Evolutionary conservation across 2,329 filamentous ascomycete species (phyloP).

Genomic region (Fulvia fulva): DNA sequence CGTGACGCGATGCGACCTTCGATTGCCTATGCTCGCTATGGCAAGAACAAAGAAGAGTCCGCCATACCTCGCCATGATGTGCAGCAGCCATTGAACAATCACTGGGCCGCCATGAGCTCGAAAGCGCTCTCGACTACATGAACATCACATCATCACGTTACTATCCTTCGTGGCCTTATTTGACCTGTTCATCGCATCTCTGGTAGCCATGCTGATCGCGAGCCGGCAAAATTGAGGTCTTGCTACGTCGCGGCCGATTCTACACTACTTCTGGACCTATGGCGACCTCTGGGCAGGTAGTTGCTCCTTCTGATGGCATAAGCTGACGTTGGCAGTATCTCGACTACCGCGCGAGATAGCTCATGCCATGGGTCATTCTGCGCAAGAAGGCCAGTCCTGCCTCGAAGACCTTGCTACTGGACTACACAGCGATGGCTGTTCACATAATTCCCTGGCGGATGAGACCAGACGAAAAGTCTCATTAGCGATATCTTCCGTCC

Average conservation of each 20-base stretch:
- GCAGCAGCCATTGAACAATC: background rate
- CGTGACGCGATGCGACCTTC: no score
- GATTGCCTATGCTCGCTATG: no score
- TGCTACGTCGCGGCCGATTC: background rate
- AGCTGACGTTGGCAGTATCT: background rate
- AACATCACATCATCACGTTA: background rate
- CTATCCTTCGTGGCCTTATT: background rate
- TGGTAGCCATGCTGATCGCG: background rate
- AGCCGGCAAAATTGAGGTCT: background rate
- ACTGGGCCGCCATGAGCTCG: background rate
- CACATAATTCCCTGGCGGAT: background rate
- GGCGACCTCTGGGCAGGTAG: background rate
- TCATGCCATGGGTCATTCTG: background rate
- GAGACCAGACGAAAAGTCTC: no score
- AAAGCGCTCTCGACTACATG: background rate
- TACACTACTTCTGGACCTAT: background rate
- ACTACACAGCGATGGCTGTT: background rate
- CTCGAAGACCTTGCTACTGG: background rate
- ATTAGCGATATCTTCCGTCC: no score
- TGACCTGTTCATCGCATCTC: background rate
- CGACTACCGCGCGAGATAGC: background rate
- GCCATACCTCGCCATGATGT: background rate
- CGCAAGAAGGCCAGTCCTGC: background rate
- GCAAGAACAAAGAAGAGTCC: no score
- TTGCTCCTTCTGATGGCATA: background rate